Base-by-base conservation (phyloP, 2,329 filamentous ascomycete genomes). In the Juglanconis sp. region DNA sequence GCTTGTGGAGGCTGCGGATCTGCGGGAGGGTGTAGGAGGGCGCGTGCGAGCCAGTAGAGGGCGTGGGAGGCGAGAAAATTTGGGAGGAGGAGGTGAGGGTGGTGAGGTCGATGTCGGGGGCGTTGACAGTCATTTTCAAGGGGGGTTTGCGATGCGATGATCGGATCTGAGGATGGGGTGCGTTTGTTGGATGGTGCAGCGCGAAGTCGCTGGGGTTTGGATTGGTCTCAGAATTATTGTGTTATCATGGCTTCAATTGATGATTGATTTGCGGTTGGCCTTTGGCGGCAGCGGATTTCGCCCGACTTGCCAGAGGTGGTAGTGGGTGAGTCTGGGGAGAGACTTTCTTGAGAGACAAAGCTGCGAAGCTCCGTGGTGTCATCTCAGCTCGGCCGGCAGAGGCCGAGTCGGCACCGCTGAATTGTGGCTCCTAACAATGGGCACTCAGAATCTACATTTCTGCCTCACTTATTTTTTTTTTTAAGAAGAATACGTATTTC, bases 1-100 rank as follows among this genome's bases (percentile, higher is more conserved):
- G 74, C 65, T 84, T 83, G 75, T 88, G 85, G 65, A 88, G 81
- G 59, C 83, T 77, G 55, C 85, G 83, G 70, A 88, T 84, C 71
- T 87, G 84, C 1, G 85, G 85, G 17, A 88, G 80, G 15, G 85
- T 85, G 72, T 85, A 75, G n/a, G 61, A 52, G 17, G 50, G 57
- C 24, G 46, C 17, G 32, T 57, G 55, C 17, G 31, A 34, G 30
- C 46, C 36, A 64, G 74, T 77, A 52, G 77, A 73, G 54, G 80
- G 69, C 24, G 69, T 11, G 9, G 49, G 30, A 6, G 56, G 35
- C 36, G 62, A 77, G 74, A 86, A 86, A 70, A 87, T 77, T 65
- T 85, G 76, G 61, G 78, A 70, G 61, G 82, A 81, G 54, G 79
- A 78, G 60, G 80, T 79, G 63, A 84, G 69, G 65, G 70, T 68